These are phyloP conservation scores for Penicillium egyptiacum DNA, from an alignment of 495 filamentous ascomycete species.

Conservation along the genomic window DNA sequence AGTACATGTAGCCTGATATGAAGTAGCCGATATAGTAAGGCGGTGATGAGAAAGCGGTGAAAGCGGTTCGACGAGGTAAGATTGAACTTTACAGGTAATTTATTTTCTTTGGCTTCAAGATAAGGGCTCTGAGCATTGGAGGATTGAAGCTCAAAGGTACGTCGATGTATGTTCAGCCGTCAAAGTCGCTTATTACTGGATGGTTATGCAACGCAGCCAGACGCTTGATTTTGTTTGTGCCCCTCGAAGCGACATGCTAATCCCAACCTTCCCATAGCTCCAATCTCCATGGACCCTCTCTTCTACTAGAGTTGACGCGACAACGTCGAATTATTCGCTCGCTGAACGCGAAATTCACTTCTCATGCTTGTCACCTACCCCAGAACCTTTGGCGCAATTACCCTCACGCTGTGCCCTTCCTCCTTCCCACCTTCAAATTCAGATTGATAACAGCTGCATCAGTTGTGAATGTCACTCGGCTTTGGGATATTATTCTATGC, in stretches of 20 bases:
- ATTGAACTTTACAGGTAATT: neutral
- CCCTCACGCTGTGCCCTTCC: neutral
- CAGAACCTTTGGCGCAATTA: neutral
- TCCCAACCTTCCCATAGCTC: neutral
- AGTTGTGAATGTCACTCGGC: neutral
- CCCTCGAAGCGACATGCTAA: constrained; percentile 2
- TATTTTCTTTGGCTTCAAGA: constrained; percentile 3
- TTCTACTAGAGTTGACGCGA: constrained; percentile 5
- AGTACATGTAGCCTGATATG: neutral
- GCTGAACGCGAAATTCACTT: neutral
- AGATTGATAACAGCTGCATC: neutral
- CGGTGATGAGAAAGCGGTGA: constrained; percentile 5
- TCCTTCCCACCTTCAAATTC: neutral
- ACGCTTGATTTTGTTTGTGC: constrained; percentile 1
- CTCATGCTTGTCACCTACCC: too few relatives aligned
- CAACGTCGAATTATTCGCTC: neutral
- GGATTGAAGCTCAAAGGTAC: neutral
- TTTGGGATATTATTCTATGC: neutral
- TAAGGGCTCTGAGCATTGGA: too few relatives aligned
- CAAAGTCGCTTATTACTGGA: neutral
- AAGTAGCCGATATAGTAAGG: neutral
- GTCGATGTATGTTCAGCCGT: neutral
- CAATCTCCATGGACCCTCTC: constrained; percentile 7
- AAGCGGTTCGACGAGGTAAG: neutral
- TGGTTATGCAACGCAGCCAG: neutral